Evolutionary conservation across 2,329 filamentous ascomycete genomes (phyloP).

Genomic region (Penicillium concentricum): DNA sequence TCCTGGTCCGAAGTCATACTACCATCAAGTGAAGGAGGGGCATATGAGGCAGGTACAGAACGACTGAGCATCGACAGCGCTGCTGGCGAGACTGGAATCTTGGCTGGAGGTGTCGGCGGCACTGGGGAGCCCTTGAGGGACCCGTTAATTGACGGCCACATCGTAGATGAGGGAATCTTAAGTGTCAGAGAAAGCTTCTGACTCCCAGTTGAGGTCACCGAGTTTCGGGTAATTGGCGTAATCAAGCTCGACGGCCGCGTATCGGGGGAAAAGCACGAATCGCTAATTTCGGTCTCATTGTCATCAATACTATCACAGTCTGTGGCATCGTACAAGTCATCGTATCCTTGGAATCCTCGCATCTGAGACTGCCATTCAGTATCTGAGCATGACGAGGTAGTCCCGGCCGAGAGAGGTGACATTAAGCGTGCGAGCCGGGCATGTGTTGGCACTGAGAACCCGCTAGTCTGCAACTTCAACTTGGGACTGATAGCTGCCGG

Average conservation of each 20-base stretch:
- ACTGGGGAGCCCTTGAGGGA: conserved; percentile 49
- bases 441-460: conserved; percentile 25
- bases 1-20: conserved; percentile 86
- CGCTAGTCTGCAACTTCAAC: conserved; percentile 37
- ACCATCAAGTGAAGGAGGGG: conserved; percentile 84
- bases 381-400: conserved; percentile 45
- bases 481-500: conserved; percentile 22
- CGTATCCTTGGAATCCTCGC: conserved; percentile 76
- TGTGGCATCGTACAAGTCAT: conserved; percentile 83
- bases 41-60: conserved; percentile 70
- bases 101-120: conserved; percentile 50
- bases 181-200: conserved; percentile 57
- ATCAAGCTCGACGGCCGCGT: conserved; percentile 51
- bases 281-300: conserved; percentile 46
- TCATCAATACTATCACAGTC: conserved; percentile 63
- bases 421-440: conserved; percentile 28
- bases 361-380: conserved; percentile 63
- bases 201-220: conserved; percentile 38
- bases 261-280: conserved; percentile 49
- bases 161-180: conserved; percentile 57
- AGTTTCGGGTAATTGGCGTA: conserved; percentile 41
- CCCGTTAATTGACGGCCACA: conserved; percentile 58
- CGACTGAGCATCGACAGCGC: conserved; percentile 70
- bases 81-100: conserved; percentile 72
- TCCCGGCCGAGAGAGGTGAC: conserved; percentile 34